phyloP scores from a whole-genome alignment of 495 filamentous ascomycete species.

The Podospora sp. region DNA sequence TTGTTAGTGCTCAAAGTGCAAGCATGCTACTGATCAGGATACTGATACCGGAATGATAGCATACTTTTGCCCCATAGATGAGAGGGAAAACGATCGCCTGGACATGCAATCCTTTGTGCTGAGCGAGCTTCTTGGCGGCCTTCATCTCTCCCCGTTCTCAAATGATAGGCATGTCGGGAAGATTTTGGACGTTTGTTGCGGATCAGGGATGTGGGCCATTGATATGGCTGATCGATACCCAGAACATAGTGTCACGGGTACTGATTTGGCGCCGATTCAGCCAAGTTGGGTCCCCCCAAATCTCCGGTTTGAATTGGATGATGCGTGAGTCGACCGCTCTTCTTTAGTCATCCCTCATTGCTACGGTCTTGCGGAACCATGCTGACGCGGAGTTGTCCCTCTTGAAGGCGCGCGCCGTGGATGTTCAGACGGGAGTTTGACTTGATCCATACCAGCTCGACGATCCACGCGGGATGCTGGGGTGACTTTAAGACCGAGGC shows the following conservation, averaged over 20 bases:
- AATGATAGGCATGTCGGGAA: not conserved
- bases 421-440: not conserved
- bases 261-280: not conserved
- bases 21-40: too few species aligned
- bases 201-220: not conserved
- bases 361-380: not conserved
- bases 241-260: not conserved
- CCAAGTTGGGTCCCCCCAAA: not conserved
- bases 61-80: slow-evolving; percentile 1
- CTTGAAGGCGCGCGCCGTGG: not conserved
- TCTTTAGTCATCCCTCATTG: not conserved
- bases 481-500: not conserved
- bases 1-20: too few species aligned
- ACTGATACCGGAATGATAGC: too few species aligned
- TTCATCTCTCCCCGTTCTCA: not conserved
- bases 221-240: not conserved
- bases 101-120: not conserved
- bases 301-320: not conserved
- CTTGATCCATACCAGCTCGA: not conserved
- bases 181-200: not conserved
- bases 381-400: not conserved
- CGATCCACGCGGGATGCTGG: slow-evolving; percentile 1
- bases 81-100: not conserved
- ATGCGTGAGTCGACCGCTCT: not conserved
- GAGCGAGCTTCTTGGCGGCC: not conserved